These are phyloP conservation scores for Pigoraptor vietnamica DNA, from an alignment of 78 protist genomes.

Conservation along the genomic window DNA sequence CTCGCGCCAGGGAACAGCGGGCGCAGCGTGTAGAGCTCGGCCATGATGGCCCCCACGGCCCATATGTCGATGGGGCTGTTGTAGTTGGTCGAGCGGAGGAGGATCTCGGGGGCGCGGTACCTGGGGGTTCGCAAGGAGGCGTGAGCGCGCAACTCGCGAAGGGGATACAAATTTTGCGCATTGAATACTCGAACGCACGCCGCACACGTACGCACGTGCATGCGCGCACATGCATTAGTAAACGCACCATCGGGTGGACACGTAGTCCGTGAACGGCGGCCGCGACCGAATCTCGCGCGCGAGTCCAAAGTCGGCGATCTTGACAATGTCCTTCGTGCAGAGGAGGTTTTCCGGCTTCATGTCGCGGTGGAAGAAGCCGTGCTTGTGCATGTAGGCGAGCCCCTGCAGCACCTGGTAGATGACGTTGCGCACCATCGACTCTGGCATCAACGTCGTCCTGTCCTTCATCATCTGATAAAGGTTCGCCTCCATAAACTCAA, in stretches of 20 bases:
- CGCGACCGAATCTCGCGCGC: neutral
- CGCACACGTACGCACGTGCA: no score
- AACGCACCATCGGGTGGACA: no score
- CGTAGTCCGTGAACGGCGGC: no score
- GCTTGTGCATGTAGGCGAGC: conserved; percentile 30
- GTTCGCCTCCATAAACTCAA: conserved; percentile 24
- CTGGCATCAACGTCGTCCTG: neutral
- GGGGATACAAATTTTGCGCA: no score
- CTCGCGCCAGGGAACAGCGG: conserved; percentile 89
- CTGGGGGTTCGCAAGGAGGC: conserved; percentile 56
- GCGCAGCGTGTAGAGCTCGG: conserved; percentile 79
- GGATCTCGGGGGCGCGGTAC: conserved; percentile 81
- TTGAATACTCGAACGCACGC: no score
- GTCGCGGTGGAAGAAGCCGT: conserved; percentile 25
- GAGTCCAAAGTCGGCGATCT: conserved; percentile 21
- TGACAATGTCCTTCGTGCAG: neutral
- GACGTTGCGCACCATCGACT: conserved; percentile 14
- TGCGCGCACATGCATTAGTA: no score
- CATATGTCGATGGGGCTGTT: conserved; percentile 74
- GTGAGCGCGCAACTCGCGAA: conserved; percentile 18
- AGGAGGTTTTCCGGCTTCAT: conserved; percentile 23
- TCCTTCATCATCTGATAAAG: neutral
- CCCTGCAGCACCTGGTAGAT: conserved; percentile 45
- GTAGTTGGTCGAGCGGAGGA: conserved; percentile 31
- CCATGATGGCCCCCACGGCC: conserved; percentile 91